Percentiles rank a stretch among this genome's conserved stretches.
Evolutionary conservation across 2,329 filamentous ascomycete genomes (phyloP).

Genomic region (Penicillium capsulatum): DNA sequence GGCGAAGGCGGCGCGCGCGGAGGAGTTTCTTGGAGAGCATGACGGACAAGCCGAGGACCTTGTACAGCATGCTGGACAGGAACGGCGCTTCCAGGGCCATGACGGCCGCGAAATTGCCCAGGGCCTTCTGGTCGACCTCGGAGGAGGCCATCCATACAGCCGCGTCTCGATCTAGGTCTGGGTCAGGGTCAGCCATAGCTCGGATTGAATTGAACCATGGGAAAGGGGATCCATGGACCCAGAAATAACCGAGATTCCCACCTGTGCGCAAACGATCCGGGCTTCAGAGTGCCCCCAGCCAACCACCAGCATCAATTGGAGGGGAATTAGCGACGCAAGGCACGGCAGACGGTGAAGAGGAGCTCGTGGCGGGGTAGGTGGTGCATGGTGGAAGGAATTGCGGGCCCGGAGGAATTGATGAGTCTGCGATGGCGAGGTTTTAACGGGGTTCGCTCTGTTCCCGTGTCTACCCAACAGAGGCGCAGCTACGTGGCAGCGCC

Average conservation of each 20-base stretch:
- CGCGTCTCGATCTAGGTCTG: conserved; percentile 29
- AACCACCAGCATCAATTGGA: background rate
- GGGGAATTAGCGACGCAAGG: conserved; percentile 25
- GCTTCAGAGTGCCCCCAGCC: no score
- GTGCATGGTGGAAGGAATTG: conserved; percentile 31
- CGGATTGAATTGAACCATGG: background rate
- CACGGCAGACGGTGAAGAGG: conserved; percentile 15
- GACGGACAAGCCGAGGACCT: conserved; percentile 84
- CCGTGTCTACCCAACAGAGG: no score
- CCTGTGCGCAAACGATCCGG: no score
- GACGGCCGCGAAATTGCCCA: conserved; percentile 79
- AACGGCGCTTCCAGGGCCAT: conserved; percentile 74
- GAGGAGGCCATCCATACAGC: conserved; percentile 78
- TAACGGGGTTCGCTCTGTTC: background rate
- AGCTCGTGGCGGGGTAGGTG: conserved; percentile 26
- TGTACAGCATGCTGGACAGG: conserved; percentile 73
- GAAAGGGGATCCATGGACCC: background rate
- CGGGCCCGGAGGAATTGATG: conserved; percentile 15
- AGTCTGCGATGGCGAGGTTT: conserved; percentile 10
- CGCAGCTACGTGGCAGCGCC: conserved; percentile 10
- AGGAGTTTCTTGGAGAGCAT: conserved; percentile 80
- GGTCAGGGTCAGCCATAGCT: conserved; percentile 5
- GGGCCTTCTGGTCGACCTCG: conserved; percentile 95
- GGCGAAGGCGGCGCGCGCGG: conserved; percentile 75
- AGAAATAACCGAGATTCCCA: background rate